These are phyloP conservation scores for Circinella umbellata DNA, from an alignment of 371 early-diverging fungal species.

Conservation along the genomic window DNA sequence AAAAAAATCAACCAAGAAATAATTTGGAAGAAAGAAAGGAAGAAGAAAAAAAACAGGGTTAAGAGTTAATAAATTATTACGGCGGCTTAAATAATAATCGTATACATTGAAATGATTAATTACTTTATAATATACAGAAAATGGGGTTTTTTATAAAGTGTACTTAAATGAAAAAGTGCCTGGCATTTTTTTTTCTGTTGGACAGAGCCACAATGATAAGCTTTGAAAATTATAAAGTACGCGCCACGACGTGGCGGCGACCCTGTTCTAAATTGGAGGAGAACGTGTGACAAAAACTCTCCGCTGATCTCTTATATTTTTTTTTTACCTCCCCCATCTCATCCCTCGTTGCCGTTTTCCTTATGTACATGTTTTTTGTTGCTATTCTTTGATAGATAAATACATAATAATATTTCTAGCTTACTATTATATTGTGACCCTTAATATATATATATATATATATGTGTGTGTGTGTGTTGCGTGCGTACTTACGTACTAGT, in stretches of 20 bases:
- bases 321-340: not conserved
- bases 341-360: no score
- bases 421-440: no score
- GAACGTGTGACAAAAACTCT: constrained; percentile 3
- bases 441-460: no score
- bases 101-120: not conserved
- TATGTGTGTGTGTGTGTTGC: no score
- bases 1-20: no score
- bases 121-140: not conserved
- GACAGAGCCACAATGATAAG: constrained; percentile 13
- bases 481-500: no score
- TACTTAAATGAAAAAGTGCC: not conserved
- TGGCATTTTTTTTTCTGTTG: not conserved
- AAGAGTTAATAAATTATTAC: not conserved
- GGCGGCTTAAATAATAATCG: constrained; percentile 3
- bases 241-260: constrained; percentile 11
- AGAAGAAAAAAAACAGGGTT: not conserved
- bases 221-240: not conserved
- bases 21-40: not conserved
- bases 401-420: no score
- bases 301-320: constrained; percentile 3
- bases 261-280: constrained; percentile 6
- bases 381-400: no score
- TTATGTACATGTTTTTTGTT: no score
- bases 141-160: not conserved